These are phyloP conservation scores for Stygiomarasmius scandens DNA, from an alignment of 1,284 basidiomycete genomes.

Conservation along the genomic window DNA sequence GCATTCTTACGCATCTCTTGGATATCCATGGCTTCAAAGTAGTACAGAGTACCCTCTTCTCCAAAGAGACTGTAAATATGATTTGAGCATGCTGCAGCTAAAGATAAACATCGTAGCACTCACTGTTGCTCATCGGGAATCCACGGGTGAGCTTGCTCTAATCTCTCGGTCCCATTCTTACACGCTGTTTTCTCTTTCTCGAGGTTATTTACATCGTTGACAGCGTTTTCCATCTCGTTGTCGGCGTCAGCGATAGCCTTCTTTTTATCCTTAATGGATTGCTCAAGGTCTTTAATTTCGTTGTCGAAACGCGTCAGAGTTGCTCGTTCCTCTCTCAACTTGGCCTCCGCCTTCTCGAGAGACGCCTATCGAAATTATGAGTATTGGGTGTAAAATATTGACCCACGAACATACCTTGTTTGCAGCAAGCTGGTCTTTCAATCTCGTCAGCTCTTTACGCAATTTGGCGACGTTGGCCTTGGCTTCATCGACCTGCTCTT, in stretches of 20 bases:
- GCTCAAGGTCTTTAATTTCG: constrained; percentile 84
- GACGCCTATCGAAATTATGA: constrained; percentile 41
- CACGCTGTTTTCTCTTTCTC: constrained; percentile 57
- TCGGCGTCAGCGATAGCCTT: constrained; percentile 75
- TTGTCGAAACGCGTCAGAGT: constrained; percentile 87
- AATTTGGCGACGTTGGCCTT: constrained; percentile 60
- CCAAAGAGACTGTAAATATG: constrained; percentile 69
- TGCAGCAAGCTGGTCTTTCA: constrained; percentile 52
- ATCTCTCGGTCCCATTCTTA: constrained; percentile 45
- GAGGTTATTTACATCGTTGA: constrained; percentile 53
- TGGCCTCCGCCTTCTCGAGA: constrained; percentile 67
- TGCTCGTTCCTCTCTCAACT: constrained; percentile 82
- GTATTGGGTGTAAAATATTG: constrained; percentile 6
- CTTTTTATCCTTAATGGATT: constrained; percentile 82
- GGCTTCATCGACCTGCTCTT: constrained; percentile 64
- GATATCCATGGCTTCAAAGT: constrained; percentile 81
- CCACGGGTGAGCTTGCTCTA: constrained; percentile 90
- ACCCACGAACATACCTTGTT: constrained; percentile 55
- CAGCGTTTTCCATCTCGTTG: constrained; percentile 61
- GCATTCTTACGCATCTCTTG: constrained; percentile 66
- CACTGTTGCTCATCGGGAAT: constrained; percentile 86
- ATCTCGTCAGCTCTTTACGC: constrained; percentile 64
- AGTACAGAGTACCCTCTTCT: constrained; percentile 79
- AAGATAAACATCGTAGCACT: constrained; percentile 31
- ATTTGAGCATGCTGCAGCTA: background rate